Evolutionary conservation across 352 stramenopile genomes (phyloP).

Genomic region (Phytophthora pinifolia): DNA sequence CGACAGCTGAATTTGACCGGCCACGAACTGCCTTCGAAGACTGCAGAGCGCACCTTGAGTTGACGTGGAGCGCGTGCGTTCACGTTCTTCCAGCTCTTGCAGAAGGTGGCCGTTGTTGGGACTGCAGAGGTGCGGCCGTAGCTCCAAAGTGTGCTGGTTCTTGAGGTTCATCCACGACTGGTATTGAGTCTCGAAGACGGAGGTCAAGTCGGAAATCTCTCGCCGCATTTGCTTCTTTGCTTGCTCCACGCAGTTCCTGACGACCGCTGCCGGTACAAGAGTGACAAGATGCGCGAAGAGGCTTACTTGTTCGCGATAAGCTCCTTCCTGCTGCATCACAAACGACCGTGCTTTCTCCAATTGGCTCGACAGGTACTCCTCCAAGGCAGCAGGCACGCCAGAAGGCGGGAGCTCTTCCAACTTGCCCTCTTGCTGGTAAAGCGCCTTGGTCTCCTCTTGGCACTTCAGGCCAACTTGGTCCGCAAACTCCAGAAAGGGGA

Average conservation of each 20-base stretch:
- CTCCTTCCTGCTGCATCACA: constrained; percentile 48
- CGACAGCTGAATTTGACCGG: constrained; percentile 29
- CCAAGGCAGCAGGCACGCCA: constrained; percentile 66
- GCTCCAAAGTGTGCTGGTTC: constrained; percentile 42
- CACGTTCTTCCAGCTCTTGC: constrained; percentile 50
- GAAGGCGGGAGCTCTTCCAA: constrained; percentile 60
- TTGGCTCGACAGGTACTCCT: constrained; percentile 68
- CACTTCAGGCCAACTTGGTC: constrained; percentile 58
- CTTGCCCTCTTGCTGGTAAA: constrained; percentile 68
- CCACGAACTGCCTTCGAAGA: constrained; percentile 38
- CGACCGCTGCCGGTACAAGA: constrained; percentile 43
- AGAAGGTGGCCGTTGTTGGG: constrained; percentile 64
- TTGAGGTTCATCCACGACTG: constrained; percentile 48
- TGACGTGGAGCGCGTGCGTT: constrained; percentile 40
- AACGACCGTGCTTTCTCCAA: constrained; percentile 63
- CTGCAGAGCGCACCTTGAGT: constrained; percentile 32
- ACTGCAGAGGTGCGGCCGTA: constrained; percentile 76
- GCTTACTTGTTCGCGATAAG: constrained; percentile 64
- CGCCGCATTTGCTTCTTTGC: constrained; percentile 20
- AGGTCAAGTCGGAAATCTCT: constrained; percentile 12
- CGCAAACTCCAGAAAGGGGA: constrained; percentile 55
- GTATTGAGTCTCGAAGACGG: constrained; percentile 38
- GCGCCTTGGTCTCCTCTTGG: constrained; percentile 48
- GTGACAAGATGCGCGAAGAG: constrained; percentile 60
- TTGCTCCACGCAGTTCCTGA: constrained; percentile 40